Conservation (phyloP, 2,329 filamentous ascomycete genomes). For the Fusarium burgessii region DNA sequence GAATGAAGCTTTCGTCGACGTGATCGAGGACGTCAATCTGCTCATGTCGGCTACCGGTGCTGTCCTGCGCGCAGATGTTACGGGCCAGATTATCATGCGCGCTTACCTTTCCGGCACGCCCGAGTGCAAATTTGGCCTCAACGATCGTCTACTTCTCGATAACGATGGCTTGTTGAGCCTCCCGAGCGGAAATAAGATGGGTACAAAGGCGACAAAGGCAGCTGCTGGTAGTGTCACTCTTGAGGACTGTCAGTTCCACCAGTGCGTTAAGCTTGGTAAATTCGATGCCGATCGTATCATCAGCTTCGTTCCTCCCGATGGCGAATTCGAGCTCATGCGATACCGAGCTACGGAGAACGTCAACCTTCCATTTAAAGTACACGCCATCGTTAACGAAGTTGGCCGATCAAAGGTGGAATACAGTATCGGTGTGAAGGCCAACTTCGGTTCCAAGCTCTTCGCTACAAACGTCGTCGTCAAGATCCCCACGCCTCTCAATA, state of each 20-base stretch:
- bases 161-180: conserved; percentile 74
- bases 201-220: conserved; percentile 91
- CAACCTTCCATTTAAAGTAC: conserved; percentile 98
- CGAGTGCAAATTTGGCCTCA: conserved; percentile 98
- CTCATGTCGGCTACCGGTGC: conserved; percentile 98
- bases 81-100: conserved; percentile 98
- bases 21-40: conserved; percentile 98
- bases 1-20: conserved; percentile 99
- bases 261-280: conserved; percentile 96
- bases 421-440: conserved; percentile 96
- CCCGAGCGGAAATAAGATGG: conserved; percentile 80
- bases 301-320: conserved; percentile 95
- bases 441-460: conserved; percentile 96
- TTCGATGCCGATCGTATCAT: conserved; percentile 98
- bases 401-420: conserved; percentile 98
- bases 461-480: conserved; percentile 95
- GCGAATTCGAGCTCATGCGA: conserved; percentile 98
- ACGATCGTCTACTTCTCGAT: conserved; percentile 94
- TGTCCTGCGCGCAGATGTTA: conserved; percentile 94
- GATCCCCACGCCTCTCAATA: conserved; percentile 96
- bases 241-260: conserved; percentile 98
- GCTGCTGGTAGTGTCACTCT: conserved; percentile 95
- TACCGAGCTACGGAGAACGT: conserved; percentile 99
- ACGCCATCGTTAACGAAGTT: conserved; percentile 97
- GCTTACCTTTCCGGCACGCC: conserved; percentile 96